These are phyloP conservation scores for Diaporthe destruens DNA, from an alignment of 2,329 filamentous ascomycete genomes.

Conservation along the genomic window DNA sequence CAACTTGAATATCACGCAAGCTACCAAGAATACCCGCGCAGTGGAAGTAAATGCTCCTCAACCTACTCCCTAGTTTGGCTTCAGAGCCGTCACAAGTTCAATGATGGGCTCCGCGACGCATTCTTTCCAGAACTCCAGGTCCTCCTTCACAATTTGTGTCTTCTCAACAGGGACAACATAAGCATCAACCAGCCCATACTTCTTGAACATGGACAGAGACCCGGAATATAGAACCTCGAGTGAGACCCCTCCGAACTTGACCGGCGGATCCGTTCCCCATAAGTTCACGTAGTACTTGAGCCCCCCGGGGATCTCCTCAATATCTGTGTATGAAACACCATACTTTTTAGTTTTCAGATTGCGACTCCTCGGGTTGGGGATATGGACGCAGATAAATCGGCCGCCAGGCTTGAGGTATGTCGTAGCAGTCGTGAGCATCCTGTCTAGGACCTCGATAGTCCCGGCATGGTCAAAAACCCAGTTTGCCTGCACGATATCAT, in stretches of 20 bases:
- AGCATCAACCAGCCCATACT: conserved; percentile 33
- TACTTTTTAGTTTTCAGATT: not conserved
- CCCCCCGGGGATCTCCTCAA: conserved; percentile 3
- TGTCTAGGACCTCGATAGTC: conserved; percentile 36
- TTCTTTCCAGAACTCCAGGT: conserved; percentile 24
- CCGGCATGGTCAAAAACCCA: conserved; percentile 43
- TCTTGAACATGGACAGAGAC: conserved; percentile 33
- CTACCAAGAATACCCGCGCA: no score
- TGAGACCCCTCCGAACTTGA: conserved; percentile 35
- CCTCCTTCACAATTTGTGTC: not conserved
- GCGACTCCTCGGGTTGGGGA: conserved; percentile 31
- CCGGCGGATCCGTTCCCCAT: conserved; percentile 21
- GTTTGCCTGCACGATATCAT: conserved; percentile 44
- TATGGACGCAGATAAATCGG: conserved; percentile 40
- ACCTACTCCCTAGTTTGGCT: not conserved
- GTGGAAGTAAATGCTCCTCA: not conserved
- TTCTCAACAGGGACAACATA: conserved; percentile 28
- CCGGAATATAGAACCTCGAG: conserved; percentile 38
- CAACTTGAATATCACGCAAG: no score
- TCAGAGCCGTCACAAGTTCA: conserved; percentile 10
- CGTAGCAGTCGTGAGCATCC: conserved; percentile 42
- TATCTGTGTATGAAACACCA: not conserved
- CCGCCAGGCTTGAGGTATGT: conserved; percentile 43
- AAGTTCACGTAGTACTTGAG: conserved; percentile 36
- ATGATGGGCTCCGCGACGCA: conserved; percentile 10